A percentile compares a stretch with the other conserved stretches of the same genome.
These are phyloP conservation scores for Heritiera fomes DNA, from an alignment of 345 rosid genomes.

Conservation along the genomic window DNA sequence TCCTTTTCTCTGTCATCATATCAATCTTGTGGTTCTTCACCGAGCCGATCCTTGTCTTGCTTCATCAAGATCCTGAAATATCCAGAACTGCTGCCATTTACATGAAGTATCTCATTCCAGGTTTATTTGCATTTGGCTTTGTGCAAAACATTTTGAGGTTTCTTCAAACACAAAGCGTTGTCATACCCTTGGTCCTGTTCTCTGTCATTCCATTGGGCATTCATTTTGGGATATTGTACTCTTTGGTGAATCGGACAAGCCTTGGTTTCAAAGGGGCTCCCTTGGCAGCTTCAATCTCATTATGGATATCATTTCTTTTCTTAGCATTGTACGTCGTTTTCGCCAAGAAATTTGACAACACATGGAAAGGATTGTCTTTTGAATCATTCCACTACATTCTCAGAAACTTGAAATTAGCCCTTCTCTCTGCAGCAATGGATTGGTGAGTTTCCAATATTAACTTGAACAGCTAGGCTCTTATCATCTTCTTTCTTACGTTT, in stretches of 20 bases:
- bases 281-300: slow-evolving; percentile 60
- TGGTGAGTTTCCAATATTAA: slow-evolving; percentile 38
- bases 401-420: slow-evolving; percentile 47
- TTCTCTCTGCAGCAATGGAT: slow-evolving; percentile 73
- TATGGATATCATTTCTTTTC: slow-evolving; percentile 51
- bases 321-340: slow-evolving; percentile 42
- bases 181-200: background rate
- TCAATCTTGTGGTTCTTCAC: background rate
- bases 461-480: background rate
- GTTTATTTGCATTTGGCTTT: background rate
- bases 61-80: slow-evolving; percentile 7
- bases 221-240: slow-evolving; percentile 1
- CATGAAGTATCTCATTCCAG: background rate
- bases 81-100: background rate
- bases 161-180: background rate
- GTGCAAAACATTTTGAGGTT: background rate
- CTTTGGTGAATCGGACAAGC: background rate
- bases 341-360: slow-evolving; percentile 41
- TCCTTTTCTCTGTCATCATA: background rate
- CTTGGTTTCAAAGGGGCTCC: slow-evolving; percentile 64
- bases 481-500: background rate
- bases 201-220: background rate
- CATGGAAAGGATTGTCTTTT: slow-evolving; percentile 57
- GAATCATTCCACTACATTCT: slow-evolving; percentile 39
- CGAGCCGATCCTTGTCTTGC: background rate